Base-by-base conservation (phyloP, 345 rosid species). In the Gossypium bickii region DNA sequence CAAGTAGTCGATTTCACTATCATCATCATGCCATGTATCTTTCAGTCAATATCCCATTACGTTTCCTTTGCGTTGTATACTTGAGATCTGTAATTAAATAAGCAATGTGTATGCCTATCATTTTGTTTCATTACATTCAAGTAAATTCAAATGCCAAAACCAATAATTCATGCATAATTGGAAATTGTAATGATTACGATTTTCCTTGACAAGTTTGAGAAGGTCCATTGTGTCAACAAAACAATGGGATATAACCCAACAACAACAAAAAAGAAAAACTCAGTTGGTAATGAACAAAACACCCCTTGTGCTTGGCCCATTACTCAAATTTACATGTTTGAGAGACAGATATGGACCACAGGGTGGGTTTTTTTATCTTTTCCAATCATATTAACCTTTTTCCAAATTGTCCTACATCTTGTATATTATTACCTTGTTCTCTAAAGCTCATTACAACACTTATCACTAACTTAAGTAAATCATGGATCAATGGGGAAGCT, bases 11-110 rank as follows among this genome's bases (percentile, higher is more conserved):
- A 53, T 5, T 78, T 80, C 82, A 63, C 82, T 72, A 69, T 80
- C 89, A 82, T 72, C 56, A 74, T 76, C 79, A 76, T 74, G 72
- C 69, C 45, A 63, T 74, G 78, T 66, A 76, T 77, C 81, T 86
- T 82, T 80, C 78, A 74, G 81, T 82, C 84, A 67, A 66, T 73
- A 38, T 76, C 70, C 45, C 71, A 64, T 68, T 76, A 22, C 70
- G 79, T 78, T 34, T 79, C 66, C 68, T 78, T 63, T 48, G 72
- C 25, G 72, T 76, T 78, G 69, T 53, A 55, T 60, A 22, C 55
- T 27, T 48, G 10, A 74, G 8, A 74, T 49, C 78, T 79, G 70
- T 80, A 75, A 77, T 78, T 69, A 65, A 81, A 78, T 66, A 78
- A 12, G 51, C 49, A 70, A 16, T 49, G 38, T 29, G 38, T 29